Base-by-base conservation (phyloP, 148 eudicot genomes). In the Cornus suecica region DNA sequence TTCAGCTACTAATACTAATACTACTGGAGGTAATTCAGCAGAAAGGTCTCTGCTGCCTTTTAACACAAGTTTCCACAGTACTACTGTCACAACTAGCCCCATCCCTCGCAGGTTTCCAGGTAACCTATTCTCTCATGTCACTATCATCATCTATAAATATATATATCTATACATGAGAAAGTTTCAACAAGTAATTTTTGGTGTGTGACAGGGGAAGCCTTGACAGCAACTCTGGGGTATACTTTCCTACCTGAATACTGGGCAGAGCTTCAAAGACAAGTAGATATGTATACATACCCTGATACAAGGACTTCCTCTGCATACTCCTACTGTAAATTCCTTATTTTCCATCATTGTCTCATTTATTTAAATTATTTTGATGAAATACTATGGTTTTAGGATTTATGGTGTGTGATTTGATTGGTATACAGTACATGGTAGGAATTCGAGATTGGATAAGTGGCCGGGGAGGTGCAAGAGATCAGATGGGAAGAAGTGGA, bases 401-500 rank as follows among this genome's bases (percentile, higher is more conserved):
- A 37, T 37, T 37, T 0, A 37, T 4, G 42, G 42, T 37, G 9
- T 37, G 42, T 37, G 42, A 37, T 69, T 37, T 23, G 32, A 23
- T 42, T 30, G 15, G 7, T 34, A 42, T 10, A 20, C n/a, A 22
- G n/a, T 37, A 71, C 48, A 25, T 61, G 63, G 37, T 71, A 11
- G 62, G 22, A 24, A 15, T 68, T 68, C 72, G 4, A 15, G 45
- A 8, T 73, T 67, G 67, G 97, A 86, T 74, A 79, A 81, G 4
- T 96, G 91, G 80, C 91, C 92, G 58, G 91, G 94, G 63, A 87
- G 97, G 80, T 93, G 98, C 74, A 91, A 74, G 70, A 90, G 98
- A 73, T 89, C 98, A 29, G 93, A 93, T 61, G 97, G 95, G 61
- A 93, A 93, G 84, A 93, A 93, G 87, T 91, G 98, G 96, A 89